Evolutionary conservation across 768 basidiomycete genomes (phyloP), one percentile per base, ranked within the genome.

Genomic region (Mrakia hoshinonis): DNA sequence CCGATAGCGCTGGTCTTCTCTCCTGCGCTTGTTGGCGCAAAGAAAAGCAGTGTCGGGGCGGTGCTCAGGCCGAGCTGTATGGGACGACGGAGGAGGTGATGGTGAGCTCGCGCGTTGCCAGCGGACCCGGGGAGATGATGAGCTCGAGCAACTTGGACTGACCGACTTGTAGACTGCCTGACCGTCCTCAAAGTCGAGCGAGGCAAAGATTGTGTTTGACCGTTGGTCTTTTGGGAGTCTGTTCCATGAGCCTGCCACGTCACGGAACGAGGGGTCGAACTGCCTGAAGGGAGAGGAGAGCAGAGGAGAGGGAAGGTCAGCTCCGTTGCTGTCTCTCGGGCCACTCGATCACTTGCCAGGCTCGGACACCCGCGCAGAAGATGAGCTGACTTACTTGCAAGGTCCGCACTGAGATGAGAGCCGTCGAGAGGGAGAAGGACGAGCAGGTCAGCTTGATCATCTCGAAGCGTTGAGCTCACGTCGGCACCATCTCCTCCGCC

Each of bases 201-300:
- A 88, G 11, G 87, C 96, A 77, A 98, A 99, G 85, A 97, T 94
- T 79, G 97, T 94, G 68, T 83, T 82, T 78, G 91, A 84, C 51
- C 88, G 85, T n/a, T 89, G 81, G 26, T 82, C 82, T 69, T 83
- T 75, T 10, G 89, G 80, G 11, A 84, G 83, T 18, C 82, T 82
- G 4, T 84, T 78, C 93, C 93, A 97, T n/a, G 91, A 86, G 76
- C 86, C 86, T 46, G 90, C 89, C 15, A 95, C 88, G 3, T 86
- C 81, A n/a, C 83, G 83, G 85, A 87, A 96, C 6, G 87, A 83
- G 9, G 94, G 92, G 63, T 89, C 85, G 77, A 97, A 95, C 75
- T 90, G 85, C 78, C 92, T 95, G 78, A 29, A 46, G 48, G 10
- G 47, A 12, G 20, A 11, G 43, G 5, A 51, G 20, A 51, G 15